phyloP scores from a whole-genome alignment of 345 rosid species.

The Nephelium lappaceum region DNA sequence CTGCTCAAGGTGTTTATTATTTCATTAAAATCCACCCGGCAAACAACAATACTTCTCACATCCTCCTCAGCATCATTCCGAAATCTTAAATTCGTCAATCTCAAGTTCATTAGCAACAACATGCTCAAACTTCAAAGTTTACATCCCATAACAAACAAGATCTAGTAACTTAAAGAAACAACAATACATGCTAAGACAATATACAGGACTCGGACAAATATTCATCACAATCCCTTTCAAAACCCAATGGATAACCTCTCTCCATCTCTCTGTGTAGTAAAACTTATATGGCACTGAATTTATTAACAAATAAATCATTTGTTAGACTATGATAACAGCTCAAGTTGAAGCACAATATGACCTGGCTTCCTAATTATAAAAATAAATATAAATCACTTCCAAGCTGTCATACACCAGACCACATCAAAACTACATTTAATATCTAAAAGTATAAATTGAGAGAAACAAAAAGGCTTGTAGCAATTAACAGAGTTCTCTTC shows the following conservation, averaged over 20 bases:
- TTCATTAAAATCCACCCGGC: too few relatives aligned
- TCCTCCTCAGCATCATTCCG: too few relatives aligned
- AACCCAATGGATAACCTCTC: not conserved
- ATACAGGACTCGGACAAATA: not conserved
- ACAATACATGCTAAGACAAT: not conserved
- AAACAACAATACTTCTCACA: too few relatives aligned
- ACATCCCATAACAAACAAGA: not conserved
- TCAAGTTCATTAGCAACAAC: not conserved
- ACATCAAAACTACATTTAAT: not conserved
- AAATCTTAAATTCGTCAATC: not conserved
- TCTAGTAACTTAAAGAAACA: not conserved
- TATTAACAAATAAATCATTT: not conserved
- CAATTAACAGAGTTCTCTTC: not conserved
- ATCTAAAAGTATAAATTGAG: not conserved
- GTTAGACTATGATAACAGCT: not conserved
- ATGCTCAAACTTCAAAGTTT: not conserved
- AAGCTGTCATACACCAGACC: not conserved
- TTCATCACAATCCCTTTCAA: not conserved
- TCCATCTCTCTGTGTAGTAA: not conserved
- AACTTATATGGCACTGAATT: not conserved
- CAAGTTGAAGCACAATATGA: not conserved
- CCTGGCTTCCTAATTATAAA: too few relatives aligned
- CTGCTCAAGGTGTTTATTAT: too few relatives aligned
- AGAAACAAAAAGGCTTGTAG: not conserved
- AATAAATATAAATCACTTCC: not conserved